These are phyloP conservation scores for Gypsophila paniculata DNA, from an alignment of 179 eudicot species.

Conservation along the genomic window DNA sequence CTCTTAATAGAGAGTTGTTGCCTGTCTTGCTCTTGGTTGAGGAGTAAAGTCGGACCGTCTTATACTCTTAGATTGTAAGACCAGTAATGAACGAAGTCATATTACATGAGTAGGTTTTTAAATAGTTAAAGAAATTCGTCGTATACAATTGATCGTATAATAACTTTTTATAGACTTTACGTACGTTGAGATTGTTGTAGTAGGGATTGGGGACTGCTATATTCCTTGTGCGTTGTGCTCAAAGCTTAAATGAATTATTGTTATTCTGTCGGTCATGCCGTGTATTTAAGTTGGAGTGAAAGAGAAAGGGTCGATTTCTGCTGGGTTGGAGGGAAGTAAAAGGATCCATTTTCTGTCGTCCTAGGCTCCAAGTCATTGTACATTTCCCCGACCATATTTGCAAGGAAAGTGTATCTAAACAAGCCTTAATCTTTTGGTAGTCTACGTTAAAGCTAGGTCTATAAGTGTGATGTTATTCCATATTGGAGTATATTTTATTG, in stretches of 20 bases:
- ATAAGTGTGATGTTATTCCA: not conserved
- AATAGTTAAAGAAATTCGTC: no score
- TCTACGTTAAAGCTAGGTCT: not conserved
- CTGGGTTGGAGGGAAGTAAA: not conserved
- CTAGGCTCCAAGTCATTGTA: not conserved
- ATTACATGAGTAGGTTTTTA: no score
- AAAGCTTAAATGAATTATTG: not conserved
- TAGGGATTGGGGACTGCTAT: not conserved
- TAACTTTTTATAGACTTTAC: no score
- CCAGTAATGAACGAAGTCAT: no score
- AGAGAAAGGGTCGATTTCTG: not conserved
- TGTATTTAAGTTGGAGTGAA: not conserved
- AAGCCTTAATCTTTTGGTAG: not conserved
- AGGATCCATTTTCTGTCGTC: not conserved
- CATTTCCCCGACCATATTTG: no score
- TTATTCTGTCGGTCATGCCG: not conserved
- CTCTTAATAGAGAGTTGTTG: not conserved
- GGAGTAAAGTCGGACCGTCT: no score
- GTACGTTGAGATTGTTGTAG: not conserved
- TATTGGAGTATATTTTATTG: not conserved
- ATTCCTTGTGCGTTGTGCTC: not conserved
- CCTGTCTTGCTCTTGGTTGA: not conserved
- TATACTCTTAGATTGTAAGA: no score
- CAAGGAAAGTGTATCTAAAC: no score
- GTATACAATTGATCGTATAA: no score